Evolutionary conservation across 2,329 filamentous ascomycete species (phyloP).

Genomic region (Botrytis fabae): DNA sequence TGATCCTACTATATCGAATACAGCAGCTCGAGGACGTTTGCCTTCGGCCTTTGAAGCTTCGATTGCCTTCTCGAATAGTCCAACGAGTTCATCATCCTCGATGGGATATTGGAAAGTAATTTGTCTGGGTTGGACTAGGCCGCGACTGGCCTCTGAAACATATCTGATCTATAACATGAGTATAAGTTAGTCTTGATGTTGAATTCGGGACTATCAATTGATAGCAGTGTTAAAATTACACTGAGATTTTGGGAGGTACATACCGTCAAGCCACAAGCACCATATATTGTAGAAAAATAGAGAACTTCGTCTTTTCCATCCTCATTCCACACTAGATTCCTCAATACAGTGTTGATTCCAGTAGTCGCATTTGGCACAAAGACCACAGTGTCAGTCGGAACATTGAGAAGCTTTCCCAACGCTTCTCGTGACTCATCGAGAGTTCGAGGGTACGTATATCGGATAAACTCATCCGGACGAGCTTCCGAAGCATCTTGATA

Average conservation of each 20-base stretch:
- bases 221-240: neutral
- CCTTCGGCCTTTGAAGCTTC: constrained; percentile 53
- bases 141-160: constrained; percentile 63
- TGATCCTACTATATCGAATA: constrained; percentile 81
- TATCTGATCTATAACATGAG: constrained; percentile 48
- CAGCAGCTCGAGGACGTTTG: constrained; percentile 63
- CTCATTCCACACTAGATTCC: constrained; percentile 65
- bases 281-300: constrained; percentile 58
- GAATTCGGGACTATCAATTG: neutral
- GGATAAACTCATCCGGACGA: constrained; percentile 73
- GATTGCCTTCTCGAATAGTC: constrained; percentile 61
- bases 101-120: constrained; percentile 69
- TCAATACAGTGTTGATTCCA: constrained; percentile 76
- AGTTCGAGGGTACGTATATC: constrained; percentile 61
- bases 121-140: constrained; percentile 48
- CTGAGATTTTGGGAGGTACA: neutral
- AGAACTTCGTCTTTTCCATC: constrained; percentile 69
- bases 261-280: constrained; percentile 70
- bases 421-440: constrained; percentile 65
- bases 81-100: constrained; percentile 65
- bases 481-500: constrained; percentile 69
- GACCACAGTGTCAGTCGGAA: constrained; percentile 65
- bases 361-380: constrained; percentile 81
- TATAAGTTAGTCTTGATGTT: neutral
- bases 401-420: constrained; percentile 66